Evolutionary conservation across 2,329 filamentous ascomycete genomes (phyloP).

Genomic region (Anthostomella pinea): DNA sequence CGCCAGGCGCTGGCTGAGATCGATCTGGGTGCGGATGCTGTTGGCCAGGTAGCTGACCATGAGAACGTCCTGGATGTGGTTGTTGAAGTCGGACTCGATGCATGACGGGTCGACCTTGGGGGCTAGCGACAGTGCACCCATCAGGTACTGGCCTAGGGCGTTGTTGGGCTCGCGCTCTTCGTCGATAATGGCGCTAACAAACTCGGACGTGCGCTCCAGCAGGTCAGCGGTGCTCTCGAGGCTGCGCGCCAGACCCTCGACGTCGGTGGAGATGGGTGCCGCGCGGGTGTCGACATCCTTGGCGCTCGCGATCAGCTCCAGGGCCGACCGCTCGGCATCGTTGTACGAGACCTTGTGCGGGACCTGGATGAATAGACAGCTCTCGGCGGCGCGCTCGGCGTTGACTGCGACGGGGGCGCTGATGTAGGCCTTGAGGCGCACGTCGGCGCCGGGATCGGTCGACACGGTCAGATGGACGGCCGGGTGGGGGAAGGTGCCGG

Average conservation of each 20-base stretch:
- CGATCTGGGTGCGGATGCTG: constrained; percentile 98
- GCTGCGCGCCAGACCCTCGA: constrained; percentile 82
- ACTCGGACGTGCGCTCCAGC: constrained; percentile 86
- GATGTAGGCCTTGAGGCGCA: constrained; percentile 92
- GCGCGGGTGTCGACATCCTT: constrained; percentile 75
- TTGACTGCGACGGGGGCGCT: constrained; percentile 92
- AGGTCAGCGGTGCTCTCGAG: constrained; percentile 85
- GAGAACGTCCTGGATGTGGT: constrained; percentile 98
- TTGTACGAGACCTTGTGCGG: constrained; percentile 94
- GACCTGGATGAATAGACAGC: constrained; percentile 95
- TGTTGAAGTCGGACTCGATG: constrained; percentile 98
- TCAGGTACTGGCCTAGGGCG: constrained; percentile 88
- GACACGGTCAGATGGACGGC: constrained; percentile 94
- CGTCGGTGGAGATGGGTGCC: constrained; percentile 75
- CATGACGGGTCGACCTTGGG: constrained; percentile 90
- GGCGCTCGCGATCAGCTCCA: constrained; percentile 81
- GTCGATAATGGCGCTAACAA: constrained; percentile 90
- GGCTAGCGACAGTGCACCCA: constrained; percentile 88
- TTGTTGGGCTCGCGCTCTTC: constrained; percentile 89
- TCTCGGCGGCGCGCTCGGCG: constrained; percentile 90
- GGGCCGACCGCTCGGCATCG: constrained; percentile 55
- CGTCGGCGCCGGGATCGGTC: constrained; percentile 82
- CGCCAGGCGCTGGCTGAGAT: constrained; percentile 90
- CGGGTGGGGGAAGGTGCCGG: constrained; percentile 96
- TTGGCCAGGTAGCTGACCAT: constrained; percentile 98